Conservation (phyloP, 345 rosid genomes). For the Odontarrhena argentea region DNA sequence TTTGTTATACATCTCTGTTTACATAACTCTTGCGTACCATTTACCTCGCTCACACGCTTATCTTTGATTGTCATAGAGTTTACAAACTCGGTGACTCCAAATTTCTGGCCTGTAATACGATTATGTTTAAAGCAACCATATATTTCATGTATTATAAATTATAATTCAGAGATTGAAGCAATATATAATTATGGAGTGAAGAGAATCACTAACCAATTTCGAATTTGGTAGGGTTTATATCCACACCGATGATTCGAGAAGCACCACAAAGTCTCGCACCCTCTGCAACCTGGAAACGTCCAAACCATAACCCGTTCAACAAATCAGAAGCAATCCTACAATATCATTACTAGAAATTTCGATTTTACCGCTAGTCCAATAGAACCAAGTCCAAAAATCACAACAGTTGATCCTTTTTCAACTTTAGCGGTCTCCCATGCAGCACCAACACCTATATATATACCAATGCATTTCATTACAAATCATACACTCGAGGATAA, state of each 20-base stretch:
- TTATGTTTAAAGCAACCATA: neutral
- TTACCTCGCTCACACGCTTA: slow-evolving; percentile 67
- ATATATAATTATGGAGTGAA: neutral
- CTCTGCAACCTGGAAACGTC: slow-evolving; percentile 67
- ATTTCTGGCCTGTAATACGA: slow-evolving; percentile 52
- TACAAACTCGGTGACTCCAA: slow-evolving; percentile 79
- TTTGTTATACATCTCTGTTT: neutral
- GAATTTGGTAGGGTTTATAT: slow-evolving; percentile 65
- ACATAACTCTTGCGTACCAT: neutral
- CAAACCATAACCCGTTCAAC: slow-evolving; percentile 10
- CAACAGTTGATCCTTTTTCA: slow-evolving; percentile 83
- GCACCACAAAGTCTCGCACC: slow-evolving; percentile 86
- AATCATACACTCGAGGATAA: neutral
- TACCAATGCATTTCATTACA: neutral
- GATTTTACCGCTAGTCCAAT: slow-evolving; percentile 75
- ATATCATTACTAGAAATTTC: neutral
- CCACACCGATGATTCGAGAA: slow-evolving; percentile 73
- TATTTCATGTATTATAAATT: too few species aligned
- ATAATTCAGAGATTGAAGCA: neutral
- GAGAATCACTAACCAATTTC: slow-evolving; percentile 56
- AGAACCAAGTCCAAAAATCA: slow-evolving; percentile 83
- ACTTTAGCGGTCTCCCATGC: slow-evolving; percentile 84
- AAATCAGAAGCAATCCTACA: slow-evolving; percentile 2
- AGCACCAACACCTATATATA: slow-evolving; percentile 69
- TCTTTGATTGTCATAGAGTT: slow-evolving; percentile 50